Percentiles rank a stretch among this genome's conserved stretches.
Evolutionary conservation across 2,329 filamentous ascomycete genomes (phyloP).

Genomic region (Aspergillus fumigatiaffinis): DNA sequence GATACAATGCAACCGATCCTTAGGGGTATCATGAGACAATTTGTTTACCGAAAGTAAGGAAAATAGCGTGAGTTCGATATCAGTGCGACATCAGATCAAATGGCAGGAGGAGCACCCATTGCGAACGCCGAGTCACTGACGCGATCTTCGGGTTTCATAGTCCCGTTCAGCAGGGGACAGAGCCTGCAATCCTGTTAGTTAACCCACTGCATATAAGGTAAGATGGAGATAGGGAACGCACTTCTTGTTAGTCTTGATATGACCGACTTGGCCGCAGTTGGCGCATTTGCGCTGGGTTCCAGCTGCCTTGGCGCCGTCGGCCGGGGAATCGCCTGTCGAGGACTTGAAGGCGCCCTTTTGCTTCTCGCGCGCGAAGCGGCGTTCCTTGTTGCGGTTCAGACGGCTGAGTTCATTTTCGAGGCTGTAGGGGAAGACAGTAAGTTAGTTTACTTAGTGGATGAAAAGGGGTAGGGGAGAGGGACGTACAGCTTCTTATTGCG

Average conservation of each 20-base stretch:
- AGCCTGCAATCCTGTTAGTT: slow-evolving; percentile 50
- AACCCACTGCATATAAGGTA: neutral
- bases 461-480: neutral
- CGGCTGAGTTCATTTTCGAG: slow-evolving; percentile 73
- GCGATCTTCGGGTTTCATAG: slow-evolving; percentile 58
- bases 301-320: slow-evolving; percentile 55
- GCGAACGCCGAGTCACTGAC: slow-evolving; percentile 46
- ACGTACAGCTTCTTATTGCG: slow-evolving; percentile 56
- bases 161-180: slow-evolving; percentile 81
- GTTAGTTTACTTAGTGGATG: slow-evolving; percentile 2
- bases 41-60: neutral
- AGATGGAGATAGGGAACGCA: slow-evolving; percentile 41
- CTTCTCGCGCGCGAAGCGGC: slow-evolving; percentile 84
- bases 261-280: slow-evolving; percentile 92
- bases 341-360: slow-evolving; percentile 63
- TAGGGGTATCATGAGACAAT: slow-evolving; percentile 12
- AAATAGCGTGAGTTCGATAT: neutral
- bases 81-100: slow-evolving; percentile 8
- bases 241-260: slow-evolving; percentile 99
- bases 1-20: neutral
- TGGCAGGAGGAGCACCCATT: slow-evolving; percentile 40
- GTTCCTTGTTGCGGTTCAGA: slow-evolving; percentile 85
- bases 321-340: slow-evolving; percentile 43
- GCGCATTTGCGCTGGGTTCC: slow-evolving; percentile 80
- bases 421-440: slow-evolving; percentile 40